These are phyloP conservation scores for Vanderwaltozyma polyspora DNA, from an alignment of 805 yeast species.

Conservation along the genomic window DNA sequence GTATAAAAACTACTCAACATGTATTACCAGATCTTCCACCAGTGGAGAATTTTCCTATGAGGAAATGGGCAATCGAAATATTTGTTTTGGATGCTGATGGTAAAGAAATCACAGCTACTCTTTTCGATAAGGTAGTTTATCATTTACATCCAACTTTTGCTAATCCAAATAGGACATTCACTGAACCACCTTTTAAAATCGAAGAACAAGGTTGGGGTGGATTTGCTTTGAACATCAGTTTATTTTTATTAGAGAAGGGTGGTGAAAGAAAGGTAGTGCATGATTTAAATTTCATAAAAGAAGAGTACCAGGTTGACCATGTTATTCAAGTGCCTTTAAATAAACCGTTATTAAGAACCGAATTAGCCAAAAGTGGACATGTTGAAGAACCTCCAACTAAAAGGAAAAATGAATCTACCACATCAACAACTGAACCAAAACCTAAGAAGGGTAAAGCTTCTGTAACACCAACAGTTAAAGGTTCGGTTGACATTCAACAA, in stretches of 20 bases:
- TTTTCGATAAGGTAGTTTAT: conserved; percentile 88
- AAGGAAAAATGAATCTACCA: conserved; percentile 17
- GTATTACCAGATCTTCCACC: conserved; percentile 74
- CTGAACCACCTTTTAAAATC: conserved; percentile 74
- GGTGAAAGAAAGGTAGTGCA: conserved; percentile 84
- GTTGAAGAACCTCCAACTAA: conserved; percentile 45
- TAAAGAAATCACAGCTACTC: conserved; percentile 73
- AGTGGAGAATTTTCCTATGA: conserved; percentile 85
- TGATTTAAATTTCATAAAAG: conserved; percentile 78
- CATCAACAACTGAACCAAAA: conserved; percentile 24
- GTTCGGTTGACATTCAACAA: conserved; percentile 76
- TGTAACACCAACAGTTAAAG: conserved; percentile 39
- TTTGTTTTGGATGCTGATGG: conserved; percentile 69
- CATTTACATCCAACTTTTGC: conserved; percentile 90
- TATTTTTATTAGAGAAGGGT: conserved; percentile 73
- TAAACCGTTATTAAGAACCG: conserved; percentile 59
- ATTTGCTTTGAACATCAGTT: conserved; percentile 73
- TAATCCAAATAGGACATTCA: conserved; percentile 74
- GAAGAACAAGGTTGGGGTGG: conserved; percentile 99
- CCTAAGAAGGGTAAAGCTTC: conserved; percentile 38
- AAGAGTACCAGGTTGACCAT: conserved; percentile 70
- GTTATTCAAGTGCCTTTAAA: conserved; percentile 63
- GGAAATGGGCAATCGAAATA: conserved; percentile 82
- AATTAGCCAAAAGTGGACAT: conserved; percentile 72
- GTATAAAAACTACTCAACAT: conserved; percentile 79